phyloP scores from a whole-genome alignment of 805 yeast genomes.

The Pichia deserticola region DNA sequence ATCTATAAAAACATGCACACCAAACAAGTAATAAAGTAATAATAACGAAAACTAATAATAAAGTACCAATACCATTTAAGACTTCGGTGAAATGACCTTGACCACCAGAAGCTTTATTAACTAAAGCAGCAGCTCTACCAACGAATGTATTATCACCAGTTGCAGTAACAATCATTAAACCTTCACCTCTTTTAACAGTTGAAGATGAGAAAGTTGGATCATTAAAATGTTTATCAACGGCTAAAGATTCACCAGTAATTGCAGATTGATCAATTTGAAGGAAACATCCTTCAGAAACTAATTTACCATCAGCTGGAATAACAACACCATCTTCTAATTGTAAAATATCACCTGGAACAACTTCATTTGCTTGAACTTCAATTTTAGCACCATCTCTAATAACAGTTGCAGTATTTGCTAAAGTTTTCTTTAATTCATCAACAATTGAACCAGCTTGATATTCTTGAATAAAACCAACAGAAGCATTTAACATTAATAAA shows the following conservation, averaged over 20 bases:
- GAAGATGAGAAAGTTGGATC: constrained; percentile 88
- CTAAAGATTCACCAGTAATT: constrained; percentile 94
- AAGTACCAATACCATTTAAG: constrained; percentile 94
- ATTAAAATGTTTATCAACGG: constrained; percentile 87
- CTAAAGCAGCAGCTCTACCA: constrained; percentile 95
- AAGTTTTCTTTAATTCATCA: constrained; percentile 90
- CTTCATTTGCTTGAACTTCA: constrained; percentile 74
- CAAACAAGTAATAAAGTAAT: constrained; percentile 82
- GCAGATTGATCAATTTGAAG: constrained; percentile 95
- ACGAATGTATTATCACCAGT: constrained; percentile 94
- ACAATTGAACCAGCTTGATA: constrained; percentile 98
- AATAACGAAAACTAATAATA: constrained; percentile 81
- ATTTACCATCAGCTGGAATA: constrained; percentile 87
- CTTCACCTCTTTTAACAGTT: constrained; percentile 93
- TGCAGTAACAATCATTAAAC: constrained; percentile 87
- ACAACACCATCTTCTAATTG: constrained; percentile 89
- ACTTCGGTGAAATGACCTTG: constrained; percentile 96
- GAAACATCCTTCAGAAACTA: constrained; percentile 73
- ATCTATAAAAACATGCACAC: constrained; percentile 92
- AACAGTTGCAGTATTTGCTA: constrained; percentile 83
- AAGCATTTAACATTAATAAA: constrained; percentile 77
- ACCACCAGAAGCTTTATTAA: constrained; percentile 85
- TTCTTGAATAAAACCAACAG: constrained; percentile 95
- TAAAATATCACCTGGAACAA: constrained; percentile 91
- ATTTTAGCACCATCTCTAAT: constrained; percentile 71